Base-by-base conservation (phyloP, 192 early-diverging fungal genomes). In the Backusella sp. region DNA sequence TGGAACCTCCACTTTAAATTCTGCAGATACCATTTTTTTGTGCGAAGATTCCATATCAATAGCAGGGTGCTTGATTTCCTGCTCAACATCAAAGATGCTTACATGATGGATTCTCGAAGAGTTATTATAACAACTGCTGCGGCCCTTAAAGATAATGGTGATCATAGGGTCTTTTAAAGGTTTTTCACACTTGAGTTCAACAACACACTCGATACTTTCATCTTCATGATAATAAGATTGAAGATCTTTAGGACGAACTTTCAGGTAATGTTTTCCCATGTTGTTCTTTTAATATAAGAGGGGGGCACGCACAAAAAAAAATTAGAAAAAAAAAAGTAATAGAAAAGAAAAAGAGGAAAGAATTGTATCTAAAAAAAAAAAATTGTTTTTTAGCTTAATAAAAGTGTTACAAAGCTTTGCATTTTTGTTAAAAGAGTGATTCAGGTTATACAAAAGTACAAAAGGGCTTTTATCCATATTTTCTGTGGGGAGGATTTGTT, bases 151-250 rank as follows among this genome's bases (percentile, higher is more conserved):
- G 34, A 35, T 21, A 21, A 68, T 21, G 11, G 34, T 21, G 39
- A 68, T 35, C 21, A 37, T 37, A 37, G 67, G 35, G 12, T 68
- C 36, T 3, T 23, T 68, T 12, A 68, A 37, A 23, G 35, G 8
- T 11, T 68, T 68, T 3, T 39, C 36, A 7, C 9, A 11, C 9
- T 68, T 68, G 26, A 68, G 35, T 21, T 68, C 36, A 19, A 21
- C 67, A 11, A 36, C 9, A 41, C 67, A 68, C 9, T 68, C 19
- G 19, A 68, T 68, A 35, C 34, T 37, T 68, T 68, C 67, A 68
- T 68, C 67, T 37, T 68, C 67, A 9, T 36, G 67, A 21, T 68
- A 68, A 68, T 68, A 68, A 21, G 34, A 19, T 26, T 68, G 67
- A 35, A 36, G 35, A 37, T 68, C 67, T 68, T 68, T 68, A 21